These are phyloP conservation scores for Crithidia bombi DNA, from an alignment of 208 protist species.

Conservation along the genomic window DNA sequence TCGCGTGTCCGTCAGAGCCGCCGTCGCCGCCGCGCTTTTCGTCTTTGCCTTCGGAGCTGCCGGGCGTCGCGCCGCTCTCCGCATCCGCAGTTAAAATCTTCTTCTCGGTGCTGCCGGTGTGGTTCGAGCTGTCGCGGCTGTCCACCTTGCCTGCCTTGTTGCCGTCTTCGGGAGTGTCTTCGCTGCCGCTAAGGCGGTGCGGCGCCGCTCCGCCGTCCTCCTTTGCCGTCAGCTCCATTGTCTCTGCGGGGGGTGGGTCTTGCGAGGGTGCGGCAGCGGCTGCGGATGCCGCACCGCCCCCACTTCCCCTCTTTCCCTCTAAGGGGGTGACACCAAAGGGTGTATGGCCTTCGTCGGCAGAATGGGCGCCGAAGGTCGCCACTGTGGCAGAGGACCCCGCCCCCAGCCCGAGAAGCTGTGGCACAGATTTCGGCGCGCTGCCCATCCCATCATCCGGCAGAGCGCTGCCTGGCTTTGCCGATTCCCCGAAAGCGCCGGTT, in stretches of 20 bases:
- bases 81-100: conserved; percentile 20
- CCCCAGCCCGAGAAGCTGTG: background rate
- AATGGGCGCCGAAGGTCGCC: conserved; percentile 4
- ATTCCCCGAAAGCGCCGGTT: background rate
- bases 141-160: conserved; percentile 9
- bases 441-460: background rate
- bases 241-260: background rate
- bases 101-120: conserved; percentile 35
- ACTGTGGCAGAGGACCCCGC: background rate
- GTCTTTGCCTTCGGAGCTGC: conserved; percentile 17
- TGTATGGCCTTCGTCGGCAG: conserved; percentile 1
- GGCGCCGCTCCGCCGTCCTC: background rate
- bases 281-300: background rate
- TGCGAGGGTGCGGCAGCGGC: too few species aligned
- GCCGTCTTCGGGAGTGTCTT: conserved; percentile 13
- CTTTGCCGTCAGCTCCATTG: background rate
- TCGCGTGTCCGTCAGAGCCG: background rate
- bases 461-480: background rate
- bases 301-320: background rate
- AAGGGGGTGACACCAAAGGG: conserved; percentile 5
- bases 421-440: background rate
- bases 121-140: conserved; percentile 23
- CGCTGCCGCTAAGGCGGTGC: background rate
- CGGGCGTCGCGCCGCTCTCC: conserved; percentile 10
- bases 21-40: conserved; percentile 4